phyloP scores from a whole-genome alignment of 2,329 filamentous ascomycete genomes.

The Bipolaris oryzae region DNA sequence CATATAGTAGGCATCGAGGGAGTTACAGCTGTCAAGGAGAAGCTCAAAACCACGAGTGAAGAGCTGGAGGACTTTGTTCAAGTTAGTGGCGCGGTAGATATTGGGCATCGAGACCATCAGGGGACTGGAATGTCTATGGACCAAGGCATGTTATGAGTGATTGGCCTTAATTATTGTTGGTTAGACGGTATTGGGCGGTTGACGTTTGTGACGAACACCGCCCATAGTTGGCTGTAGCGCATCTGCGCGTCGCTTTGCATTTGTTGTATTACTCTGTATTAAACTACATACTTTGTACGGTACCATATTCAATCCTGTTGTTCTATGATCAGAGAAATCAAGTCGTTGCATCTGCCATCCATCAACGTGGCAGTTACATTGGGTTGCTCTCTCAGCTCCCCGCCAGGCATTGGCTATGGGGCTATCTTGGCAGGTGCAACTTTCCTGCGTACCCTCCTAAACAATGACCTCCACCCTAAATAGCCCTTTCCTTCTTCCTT shows the following conservation, averaged over 20 bases:
- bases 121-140: constrained; percentile 15
- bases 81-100: constrained; percentile 83
- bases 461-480: constrained; percentile 25
- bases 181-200: neutral
- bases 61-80: constrained; percentile 96
- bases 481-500: constrained; percentile 16
- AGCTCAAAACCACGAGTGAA: constrained; percentile 93
- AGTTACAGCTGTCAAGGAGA: constrained; percentile 87
- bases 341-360: no score
- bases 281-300: no score
- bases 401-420: neutral
- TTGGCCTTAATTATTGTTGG: neutral
- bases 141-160: constrained; percentile 11
- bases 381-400: neutral
- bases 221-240: neutral
- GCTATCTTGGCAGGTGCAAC: neutral
- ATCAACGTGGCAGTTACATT: no score
- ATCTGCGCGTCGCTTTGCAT: no score
- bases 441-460: neutral
- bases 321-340: no score
- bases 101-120: constrained; percentile 50
- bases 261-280: no score
- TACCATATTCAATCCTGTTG: no score
- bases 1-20: constrained; percentile 95
- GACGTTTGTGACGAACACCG: neutral